These are phyloP conservation scores for Rhodosporidiobolus odoratus DNA, from an alignment of 768 basidiomycete genomes.

Conservation along the genomic window DNA sequence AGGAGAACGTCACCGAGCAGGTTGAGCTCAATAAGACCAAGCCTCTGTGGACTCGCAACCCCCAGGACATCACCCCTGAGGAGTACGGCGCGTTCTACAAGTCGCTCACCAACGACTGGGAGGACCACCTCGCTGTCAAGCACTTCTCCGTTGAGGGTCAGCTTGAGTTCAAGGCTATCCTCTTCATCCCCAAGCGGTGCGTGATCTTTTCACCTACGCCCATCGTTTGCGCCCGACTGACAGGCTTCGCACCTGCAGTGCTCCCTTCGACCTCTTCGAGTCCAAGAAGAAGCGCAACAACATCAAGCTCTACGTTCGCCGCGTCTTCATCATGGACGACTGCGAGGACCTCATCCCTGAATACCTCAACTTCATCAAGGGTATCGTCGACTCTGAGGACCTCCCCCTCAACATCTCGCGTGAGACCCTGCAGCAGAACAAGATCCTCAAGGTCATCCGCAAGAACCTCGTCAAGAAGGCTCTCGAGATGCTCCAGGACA, in stretches of 20 bases:
- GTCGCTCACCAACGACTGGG: slow-evolving; percentile 99
- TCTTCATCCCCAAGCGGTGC: slow-evolving; percentile 92
- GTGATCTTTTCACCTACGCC: slow-evolving; percentile 40
- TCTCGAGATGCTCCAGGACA: slow-evolving; percentile 88
- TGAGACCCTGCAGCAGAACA: slow-evolving; percentile 99
- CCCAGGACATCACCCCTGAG: slow-evolving; percentile 81
- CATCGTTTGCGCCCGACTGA: not conserved
- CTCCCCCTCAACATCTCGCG: slow-evolving; percentile 99
- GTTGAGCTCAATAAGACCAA: slow-evolving; percentile 99
- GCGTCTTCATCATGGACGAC: slow-evolving; percentile 99
- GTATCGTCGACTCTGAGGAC: slow-evolving; percentile 99
- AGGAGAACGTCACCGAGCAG: slow-evolving; percentile 72
- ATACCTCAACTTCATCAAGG: slow-evolving; percentile 98
- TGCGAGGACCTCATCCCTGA: slow-evolving; percentile 99
- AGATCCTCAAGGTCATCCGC: slow-evolving; percentile 99
- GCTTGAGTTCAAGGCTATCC: slow-evolving; percentile 99
- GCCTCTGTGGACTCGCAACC: slow-evolving; percentile 99
- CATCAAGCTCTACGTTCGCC: slow-evolving; percentile 99
- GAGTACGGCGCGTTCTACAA: slow-evolving; percentile 98
- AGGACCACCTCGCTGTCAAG: slow-evolving; percentile 98
- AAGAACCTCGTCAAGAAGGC: slow-evolving; percentile 99
- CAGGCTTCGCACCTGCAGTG: slow-evolving; percentile 53
- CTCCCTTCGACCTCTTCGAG: slow-evolving; percentile 99
- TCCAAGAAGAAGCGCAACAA: slow-evolving; percentile 99
- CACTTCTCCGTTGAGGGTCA: slow-evolving; percentile 99